These are phyloP conservation scores for Acacia crassicarpa DNA, from an alignment of 306 rosid species.

Conservation along the genomic window DNA sequence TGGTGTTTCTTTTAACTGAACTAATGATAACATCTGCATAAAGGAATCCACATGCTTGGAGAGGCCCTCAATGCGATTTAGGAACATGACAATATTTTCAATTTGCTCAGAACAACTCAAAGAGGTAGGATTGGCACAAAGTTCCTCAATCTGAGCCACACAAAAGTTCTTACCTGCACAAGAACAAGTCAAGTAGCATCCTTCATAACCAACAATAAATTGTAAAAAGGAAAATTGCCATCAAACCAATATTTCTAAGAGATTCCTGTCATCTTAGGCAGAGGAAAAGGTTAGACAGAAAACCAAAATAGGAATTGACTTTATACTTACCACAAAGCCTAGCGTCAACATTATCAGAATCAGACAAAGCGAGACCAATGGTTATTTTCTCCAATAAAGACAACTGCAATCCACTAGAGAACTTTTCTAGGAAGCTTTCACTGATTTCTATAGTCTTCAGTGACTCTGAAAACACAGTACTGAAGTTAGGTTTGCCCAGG, in stretches of 20 bases:
- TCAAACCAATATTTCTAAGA: constrained; percentile 1
- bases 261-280: constrained; percentile 5
- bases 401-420: constrained; percentile 62
- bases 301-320: constrained; percentile 19
- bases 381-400: constrained; percentile 72
- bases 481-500: constrained; percentile 76
- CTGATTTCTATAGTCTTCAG: constrained; percentile 62
- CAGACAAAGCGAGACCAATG: constrained; percentile 84
- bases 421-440: constrained; percentile 58
- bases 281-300: constrained; percentile 19
- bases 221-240: not conserved
- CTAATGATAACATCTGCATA: constrained; percentile 86
- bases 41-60: constrained; percentile 92
- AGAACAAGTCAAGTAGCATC: constrained; percentile 19
- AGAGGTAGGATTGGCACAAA: constrained; percentile 64
- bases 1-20: constrained; percentile 66
- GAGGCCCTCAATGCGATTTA: constrained; percentile 80
- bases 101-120: constrained; percentile 65
- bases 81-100: constrained; percentile 72
- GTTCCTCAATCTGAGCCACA: constrained; percentile 76
- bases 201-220: not conserved
- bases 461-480: constrained; percentile 79
- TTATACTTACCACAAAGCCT: constrained; percentile 67
- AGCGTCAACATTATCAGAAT: constrained; percentile 77
- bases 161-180: constrained; percentile 80